Conservation (phyloP, 306 rosid species). For the Inga oerstediana region DNA sequence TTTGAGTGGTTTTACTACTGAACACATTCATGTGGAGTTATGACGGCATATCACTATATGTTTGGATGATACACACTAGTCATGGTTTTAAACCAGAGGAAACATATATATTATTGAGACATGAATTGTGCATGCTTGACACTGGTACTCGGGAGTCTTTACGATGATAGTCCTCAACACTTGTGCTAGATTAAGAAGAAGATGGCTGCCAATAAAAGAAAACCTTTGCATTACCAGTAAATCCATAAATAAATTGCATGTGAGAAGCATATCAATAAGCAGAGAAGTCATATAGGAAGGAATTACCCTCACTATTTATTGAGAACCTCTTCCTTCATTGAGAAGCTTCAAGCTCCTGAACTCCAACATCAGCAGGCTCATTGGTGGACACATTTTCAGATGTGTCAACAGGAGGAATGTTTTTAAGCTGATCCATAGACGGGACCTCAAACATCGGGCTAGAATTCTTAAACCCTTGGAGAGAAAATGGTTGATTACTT, state of each 20-base stretch:
- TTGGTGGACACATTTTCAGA: conserved; percentile 60
- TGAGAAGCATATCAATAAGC: conserved; percentile 24
- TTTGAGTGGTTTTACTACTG: neutral
- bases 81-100: neutral
- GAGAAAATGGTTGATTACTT: conserved; percentile 42
- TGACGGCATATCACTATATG: neutral
- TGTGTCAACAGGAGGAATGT: conserved; percentile 50
- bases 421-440: conserved; percentile 44
- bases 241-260: neutral
- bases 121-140: neutral
- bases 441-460: conserved; percentile 39
- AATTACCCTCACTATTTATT: conserved; percentile 56
- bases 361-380: conserved; percentile 40
- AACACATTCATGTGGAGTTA: neutral
- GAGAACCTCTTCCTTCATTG: conserved; percentile 46
- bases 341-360: conserved; percentile 57
- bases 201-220: neutral
- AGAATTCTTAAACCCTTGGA: conserved; percentile 44
- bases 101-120: neutral
- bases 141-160: neutral
- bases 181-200: neutral
- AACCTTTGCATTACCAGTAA: conserved; percentile 10
- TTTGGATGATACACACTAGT: neutral
- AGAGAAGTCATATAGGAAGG: conserved; percentile 52
- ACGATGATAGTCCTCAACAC: neutral